Evolutionary conservation across 495 filamentous ascomycete species (phyloP), one percentile per base, ranked within the genome.

Genomic region (Talaromyces liani): DNA sequence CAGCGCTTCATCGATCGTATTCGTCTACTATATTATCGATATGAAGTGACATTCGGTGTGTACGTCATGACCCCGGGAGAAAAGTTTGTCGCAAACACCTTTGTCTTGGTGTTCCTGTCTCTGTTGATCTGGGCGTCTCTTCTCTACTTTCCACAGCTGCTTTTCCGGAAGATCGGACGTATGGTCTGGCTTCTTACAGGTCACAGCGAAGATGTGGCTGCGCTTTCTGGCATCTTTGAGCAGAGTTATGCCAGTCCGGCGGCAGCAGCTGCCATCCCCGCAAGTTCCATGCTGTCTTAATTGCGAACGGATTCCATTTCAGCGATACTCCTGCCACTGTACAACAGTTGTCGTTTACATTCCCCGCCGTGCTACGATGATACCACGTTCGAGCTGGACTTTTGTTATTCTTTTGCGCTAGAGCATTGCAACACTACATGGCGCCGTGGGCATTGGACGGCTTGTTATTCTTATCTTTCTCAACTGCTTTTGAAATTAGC

Each of bases 61-160:
- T 91, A 91, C 72, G 89, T 90, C 75, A 79, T 91, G 67, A 90
- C 87, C 0, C 82, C 86, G 16, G 84, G 78, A 24, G 88, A 91
- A 74, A 89, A 88, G 63, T 81, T 89, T 63, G 84, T 89, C 59
- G 85, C 89, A 73, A 90, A 80, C 60, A 65, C 72, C n/a, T 78
- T 77, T 59, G 75, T 80, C 20, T 53, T 79, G 0, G 65, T 76
- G 7, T 65, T 74, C 24, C 59, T 78, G 36, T 64, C 61, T 14
- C 70, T 80, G 0, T 66, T 80, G 4, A 51, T 74, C 24, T 79
- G 77, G 75, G 74, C 74, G 1, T 54, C 72, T 20, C 65, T 75
- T 20, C 66, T 79, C 39, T 79, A 78, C 64, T 77, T 78, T 66
- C 77, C 77, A 5, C 62, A 70, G 0, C 60, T 79, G 16, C 71